These are phyloP conservation scores for Delphinella strobiligena DNA, from an alignment of 2,329 filamentous ascomycete genomes.

Conservation along the genomic window DNA sequence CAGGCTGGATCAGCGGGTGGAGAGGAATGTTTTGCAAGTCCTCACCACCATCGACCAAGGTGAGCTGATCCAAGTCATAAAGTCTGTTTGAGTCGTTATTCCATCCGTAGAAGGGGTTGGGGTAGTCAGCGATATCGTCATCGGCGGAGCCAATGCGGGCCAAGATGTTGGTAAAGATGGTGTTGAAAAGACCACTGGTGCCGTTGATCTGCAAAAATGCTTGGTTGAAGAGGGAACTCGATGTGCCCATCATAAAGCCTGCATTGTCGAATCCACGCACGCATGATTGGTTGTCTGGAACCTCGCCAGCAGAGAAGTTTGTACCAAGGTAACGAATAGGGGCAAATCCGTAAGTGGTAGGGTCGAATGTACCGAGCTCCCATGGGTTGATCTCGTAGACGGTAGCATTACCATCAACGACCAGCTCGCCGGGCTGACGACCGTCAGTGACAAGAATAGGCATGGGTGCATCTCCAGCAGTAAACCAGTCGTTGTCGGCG, in stretches of 20 bases:
- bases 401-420: constrained; percentile 60
- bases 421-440: constrained; percentile 46
- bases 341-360: constrained; percentile 57
- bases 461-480: constrained; percentile 52
- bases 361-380: constrained; percentile 68
- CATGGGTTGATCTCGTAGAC: constrained; percentile 69
- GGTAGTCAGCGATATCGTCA: constrained; percentile 65
- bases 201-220: constrained; percentile 54
- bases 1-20: constrained; percentile 62
- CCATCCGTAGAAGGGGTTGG: constrained; percentile 65
- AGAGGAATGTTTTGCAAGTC: constrained; percentile 71
- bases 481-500: constrained; percentile 49
- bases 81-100: constrained; percentile 48
- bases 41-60: constrained; percentile 66
- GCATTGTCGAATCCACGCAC: constrained; percentile 71
- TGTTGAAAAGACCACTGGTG: constrained; percentile 24
- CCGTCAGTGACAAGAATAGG: constrained; percentile 63
- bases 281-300: constrained; percentile 48
- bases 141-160: constrained; percentile 44
- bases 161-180: constrained; percentile 28
- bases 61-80: constrained; percentile 42
- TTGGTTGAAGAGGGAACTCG: constrained; percentile 73
- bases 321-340: constrained; percentile 62
- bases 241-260: constrained; percentile 77
- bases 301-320: constrained; percentile 51